Conservation (phyloP, 257 asterid genomes). For the Euphrasia confusa region DNA sequence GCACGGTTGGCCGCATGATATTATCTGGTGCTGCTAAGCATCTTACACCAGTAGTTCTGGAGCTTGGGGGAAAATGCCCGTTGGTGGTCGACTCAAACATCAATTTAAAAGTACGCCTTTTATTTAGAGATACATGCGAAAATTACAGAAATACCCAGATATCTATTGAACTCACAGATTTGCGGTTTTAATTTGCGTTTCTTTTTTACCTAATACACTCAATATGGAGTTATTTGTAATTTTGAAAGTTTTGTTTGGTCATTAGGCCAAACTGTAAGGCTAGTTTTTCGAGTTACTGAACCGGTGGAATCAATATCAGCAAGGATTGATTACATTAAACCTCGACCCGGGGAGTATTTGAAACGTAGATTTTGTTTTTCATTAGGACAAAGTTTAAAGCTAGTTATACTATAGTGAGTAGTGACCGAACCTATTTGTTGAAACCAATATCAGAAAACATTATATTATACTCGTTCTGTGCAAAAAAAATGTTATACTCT, state of each 20-base stretch:
- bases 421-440: no score
- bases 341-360: no score
- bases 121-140: not conserved
- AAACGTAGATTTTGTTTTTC: no score
- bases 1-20: conserved; percentile 73
- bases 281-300: no score
- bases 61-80: conserved; percentile 93
- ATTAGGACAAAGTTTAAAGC: no score
- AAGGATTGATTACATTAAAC: no score
- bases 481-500: not conserved
- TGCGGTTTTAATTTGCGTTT: not conserved
- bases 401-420: no score
- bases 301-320: no score
- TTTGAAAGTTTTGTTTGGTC: no score
- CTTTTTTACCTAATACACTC: not conserved
- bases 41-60: conserved; percentile 83
- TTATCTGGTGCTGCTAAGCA: conserved; percentile 84
- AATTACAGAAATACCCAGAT: not conserved
- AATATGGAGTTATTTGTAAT: not conserved
- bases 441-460: no score
- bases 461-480: not conserved
- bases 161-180: not conserved
- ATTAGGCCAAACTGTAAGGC: no score
- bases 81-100: conserved; percentile 59
- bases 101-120: conserved; percentile 44